A percentile compares a stretch with the other conserved stretches of the same genome.
These are phyloP conservation scores for Chlorella vulgaris DNA, from an alignment of 139 green algal species.

Conservation along the genomic window DNA sequence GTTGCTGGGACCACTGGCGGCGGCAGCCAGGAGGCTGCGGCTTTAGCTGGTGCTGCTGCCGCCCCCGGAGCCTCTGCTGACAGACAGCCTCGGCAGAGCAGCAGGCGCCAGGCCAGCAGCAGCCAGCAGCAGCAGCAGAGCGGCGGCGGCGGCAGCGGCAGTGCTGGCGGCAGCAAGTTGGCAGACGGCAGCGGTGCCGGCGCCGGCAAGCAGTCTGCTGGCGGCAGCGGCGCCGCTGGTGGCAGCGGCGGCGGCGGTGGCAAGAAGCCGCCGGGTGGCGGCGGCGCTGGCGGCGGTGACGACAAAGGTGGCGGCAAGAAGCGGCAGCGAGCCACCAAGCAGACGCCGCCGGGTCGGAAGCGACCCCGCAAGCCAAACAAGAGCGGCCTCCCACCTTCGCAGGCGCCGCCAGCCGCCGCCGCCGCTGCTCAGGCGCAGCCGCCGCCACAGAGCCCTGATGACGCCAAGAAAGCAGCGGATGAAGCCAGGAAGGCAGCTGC, in stretches of 20 bases:
- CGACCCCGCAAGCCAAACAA: slow-evolving; percentile 27
- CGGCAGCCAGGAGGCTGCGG: too few species aligned
- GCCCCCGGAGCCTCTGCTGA: neutral
- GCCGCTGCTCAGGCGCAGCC: neutral
- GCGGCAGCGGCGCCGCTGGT: neutral
- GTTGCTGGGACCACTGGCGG: too few species aligned
- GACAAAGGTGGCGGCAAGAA: slow-evolving; percentile 3
- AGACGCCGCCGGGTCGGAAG: neutral
- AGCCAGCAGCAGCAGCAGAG: neutral
- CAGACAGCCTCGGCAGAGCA: neutral
- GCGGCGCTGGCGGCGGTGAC: neutral
- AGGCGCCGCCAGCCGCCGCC: neutral
- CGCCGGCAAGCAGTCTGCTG: neutral
- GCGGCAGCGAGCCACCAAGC: neutral
- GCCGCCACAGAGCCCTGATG: neutral
- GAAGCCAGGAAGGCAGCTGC: neutral
- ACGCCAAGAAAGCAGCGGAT: neutral
- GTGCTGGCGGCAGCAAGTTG: neutral
- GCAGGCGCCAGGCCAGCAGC: neutral
- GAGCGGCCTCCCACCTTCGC: neutral
- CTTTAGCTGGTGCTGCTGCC: too few species aligned
- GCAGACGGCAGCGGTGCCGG: neutral
- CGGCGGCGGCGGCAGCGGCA: neutral
- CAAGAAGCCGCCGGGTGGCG: neutral
- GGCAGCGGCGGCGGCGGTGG: neutral